A percentile compares a stretch with the other conserved stretches of the same genome.
These are phyloP conservation scores for Orobanche coerulescens DNA, from an alignment of 257 asterid genomes.

Conservation along the genomic window DNA sequence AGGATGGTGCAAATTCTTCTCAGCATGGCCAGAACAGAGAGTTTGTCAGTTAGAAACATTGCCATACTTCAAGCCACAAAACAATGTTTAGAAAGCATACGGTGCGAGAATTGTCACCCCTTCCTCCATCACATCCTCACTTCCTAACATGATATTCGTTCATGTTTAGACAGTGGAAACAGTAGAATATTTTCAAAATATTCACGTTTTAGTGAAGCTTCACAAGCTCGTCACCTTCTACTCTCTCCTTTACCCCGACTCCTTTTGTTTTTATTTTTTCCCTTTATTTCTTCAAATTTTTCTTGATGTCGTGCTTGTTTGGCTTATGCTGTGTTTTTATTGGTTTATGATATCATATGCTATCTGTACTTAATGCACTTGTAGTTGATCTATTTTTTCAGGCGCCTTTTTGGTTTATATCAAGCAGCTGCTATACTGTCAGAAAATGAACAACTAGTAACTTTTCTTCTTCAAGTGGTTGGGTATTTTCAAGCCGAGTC, in stretches of 20 bases:
- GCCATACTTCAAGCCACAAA: constrained; percentile 43
- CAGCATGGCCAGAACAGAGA: constrained; percentile 32
- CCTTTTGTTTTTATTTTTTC: constrained; percentile 4
- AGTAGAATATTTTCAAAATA: background rate
- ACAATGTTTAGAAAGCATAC: constrained; percentile 56
- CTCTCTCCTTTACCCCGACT: background rate
- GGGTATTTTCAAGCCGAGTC: constrained; percentile 2
- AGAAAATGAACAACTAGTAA: constrained; percentile 48
- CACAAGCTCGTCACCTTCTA: background rate
- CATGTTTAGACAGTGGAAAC: constrained; percentile 11
- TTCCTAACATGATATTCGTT: constrained; percentile 2
- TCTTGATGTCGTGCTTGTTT: constrained; percentile 8
- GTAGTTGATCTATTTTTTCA: constrained; percentile 27
- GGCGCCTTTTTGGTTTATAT: constrained; percentile 49
- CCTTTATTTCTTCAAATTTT: background rate
- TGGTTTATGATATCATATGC: constrained; percentile 2
- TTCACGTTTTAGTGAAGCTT: background rate
- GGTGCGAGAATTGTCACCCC: constrained; percentile 34
- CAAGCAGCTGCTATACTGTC: constrained; percentile 43
- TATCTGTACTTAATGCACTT: constrained; percentile 14
- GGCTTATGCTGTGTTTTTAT: constrained; percentile 6
- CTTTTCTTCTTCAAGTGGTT: constrained; percentile 31
- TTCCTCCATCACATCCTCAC: background rate
- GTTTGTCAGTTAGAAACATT: constrained; percentile 26
- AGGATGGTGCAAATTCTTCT: constrained; percentile 39